Evolutionary conservation across 1,284 basidiomycete genomes (phyloP).

Genomic region (Boletus hoseneyae): DNA sequence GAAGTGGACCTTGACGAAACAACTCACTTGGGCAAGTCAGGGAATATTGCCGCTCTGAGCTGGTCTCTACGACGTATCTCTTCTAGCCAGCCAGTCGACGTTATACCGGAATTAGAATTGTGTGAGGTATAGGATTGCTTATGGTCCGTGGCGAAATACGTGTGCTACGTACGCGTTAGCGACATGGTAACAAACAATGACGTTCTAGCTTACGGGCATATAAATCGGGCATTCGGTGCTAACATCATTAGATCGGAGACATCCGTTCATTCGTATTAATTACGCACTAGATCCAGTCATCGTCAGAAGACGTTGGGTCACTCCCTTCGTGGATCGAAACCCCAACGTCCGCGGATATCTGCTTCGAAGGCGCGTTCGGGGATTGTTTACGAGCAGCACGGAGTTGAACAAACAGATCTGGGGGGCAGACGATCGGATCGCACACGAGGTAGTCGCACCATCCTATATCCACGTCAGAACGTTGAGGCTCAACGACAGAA

Average conservation of each 20-base stretch:
- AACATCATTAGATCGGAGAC: constrained; percentile 11
- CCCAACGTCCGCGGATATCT: constrained; percentile 29
- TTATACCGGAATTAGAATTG: constrained; percentile 13
- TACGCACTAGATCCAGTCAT: constrained; percentile 54
- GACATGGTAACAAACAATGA: background rate
- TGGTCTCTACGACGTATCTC: constrained; percentile 45
- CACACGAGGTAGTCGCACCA: constrained; percentile 65
- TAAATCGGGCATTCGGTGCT: constrained; percentile 49
- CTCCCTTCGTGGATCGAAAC: constrained; percentile 40
- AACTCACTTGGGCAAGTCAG: constrained; percentile 45
- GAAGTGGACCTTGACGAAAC: background rate
- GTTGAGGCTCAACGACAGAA: background rate
- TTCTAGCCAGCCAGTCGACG: constrained; percentile 42
- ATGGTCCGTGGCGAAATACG: constrained; percentile 64
- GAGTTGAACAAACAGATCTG: constrained; percentile 41
- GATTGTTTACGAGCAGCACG: constrained; percentile 16
- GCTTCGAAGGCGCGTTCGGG: background rate
- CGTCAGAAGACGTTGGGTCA: constrained; percentile 48
- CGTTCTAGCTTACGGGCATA: constrained; percentile 41
- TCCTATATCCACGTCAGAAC: constrained; percentile 25
- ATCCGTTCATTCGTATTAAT: constrained; percentile 2
- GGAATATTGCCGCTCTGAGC: constrained; percentile 45
- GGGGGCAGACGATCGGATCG: constrained; percentile 47
- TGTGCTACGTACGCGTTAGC: constrained; percentile 35
- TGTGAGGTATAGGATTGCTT: constrained; percentile 42